Base-by-base conservation (phyloP, 345 rosid species). In the Gossypium herbaceum region DNA sequence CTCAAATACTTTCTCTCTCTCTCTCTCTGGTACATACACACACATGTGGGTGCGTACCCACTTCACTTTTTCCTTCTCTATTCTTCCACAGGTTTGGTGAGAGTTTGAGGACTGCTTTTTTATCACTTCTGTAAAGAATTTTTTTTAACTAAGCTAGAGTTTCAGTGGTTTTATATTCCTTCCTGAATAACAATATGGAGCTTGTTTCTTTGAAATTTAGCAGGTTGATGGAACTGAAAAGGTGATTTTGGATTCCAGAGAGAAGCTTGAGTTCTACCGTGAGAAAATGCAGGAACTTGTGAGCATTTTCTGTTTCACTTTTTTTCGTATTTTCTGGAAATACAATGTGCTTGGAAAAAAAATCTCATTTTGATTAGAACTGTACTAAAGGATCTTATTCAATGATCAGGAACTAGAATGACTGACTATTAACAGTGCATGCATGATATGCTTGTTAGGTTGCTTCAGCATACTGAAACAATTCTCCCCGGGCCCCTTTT, bases 201-300 rank as follows among this genome's bases (percentile, higher is more conserved):
- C 34, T 4, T 65, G 7, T 20, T 74, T 67, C 75, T 78, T 58
- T 44, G 52, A 52, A 51, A 71, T 61, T 22, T 79, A 41, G 81
- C 75, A 95, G 97, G 88, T 71, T 79, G 91, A 82, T 19, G 87
- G 81, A 79, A 81, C 85, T 76, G 86, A 83, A 78, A 90, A 88
- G 74, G 75, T 80, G 63, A 89, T 91, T 73, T 83, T 93, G 88
- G 97, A 91, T 82, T 95, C 97, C 25, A 91, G 82, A 74, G 97
- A 93, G 87, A 95, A 95, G 87, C 83, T 95, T 80, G 98, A 93
- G 80, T 93, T 86, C 85, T 95, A 91, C 85, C 90, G 98, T 71
- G 44, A 85, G 10, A 95, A 90, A 84, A 95, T 95, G 98, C 99
- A 93, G 84, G 97, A 95, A 52, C 92, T 95, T 86, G 98, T 95